These are phyloP conservation scores for Funneliformis mosseae DNA, from an alignment of 192 early-diverging fungal genomes.

Conservation along the genomic window DNA sequence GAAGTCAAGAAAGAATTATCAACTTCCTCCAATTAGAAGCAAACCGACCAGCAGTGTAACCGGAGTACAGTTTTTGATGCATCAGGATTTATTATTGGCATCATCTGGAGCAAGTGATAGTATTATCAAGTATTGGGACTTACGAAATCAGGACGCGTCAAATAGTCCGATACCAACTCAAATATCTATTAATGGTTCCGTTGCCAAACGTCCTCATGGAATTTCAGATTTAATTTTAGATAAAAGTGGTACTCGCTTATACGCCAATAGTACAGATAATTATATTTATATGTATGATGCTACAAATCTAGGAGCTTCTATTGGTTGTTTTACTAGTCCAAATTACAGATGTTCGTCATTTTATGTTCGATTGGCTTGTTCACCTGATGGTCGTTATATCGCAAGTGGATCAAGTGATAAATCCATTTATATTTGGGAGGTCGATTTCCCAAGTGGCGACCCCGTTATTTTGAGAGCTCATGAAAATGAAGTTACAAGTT, in stretches of 20 bases:
- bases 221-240: slow-evolving; percentile 64
- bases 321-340: slow-evolving; percentile 49
- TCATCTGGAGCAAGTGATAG: slow-evolving; percentile 65
- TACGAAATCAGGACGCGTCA: slow-evolving; percentile 48
- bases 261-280: slow-evolving; percentile 68
- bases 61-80: slow-evolving; percentile 46
- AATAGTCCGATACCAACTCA: slow-evolving; percentile 43
- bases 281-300: slow-evolving; percentile 70
- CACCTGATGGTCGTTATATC: slow-evolving; percentile 70
- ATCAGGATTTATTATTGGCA: slow-evolving; percentile 46
- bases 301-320: slow-evolving; percentile 45
- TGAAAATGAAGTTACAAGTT: slow-evolving; percentile 62
- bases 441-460: slow-evolving; percentile 42
- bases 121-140: slow-evolving; percentile 79
- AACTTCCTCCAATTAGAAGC: slow-evolving; percentile 1
- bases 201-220: slow-evolving; percentile 32
- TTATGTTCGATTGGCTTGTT: slow-evolving; percentile 62
- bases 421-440: slow-evolving; percentile 69
- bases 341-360: slow-evolving; percentile 63
- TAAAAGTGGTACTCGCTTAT: slow-evolving; percentile 62
- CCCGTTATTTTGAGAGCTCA: slow-evolving; percentile 63
- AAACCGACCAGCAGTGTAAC: slow-evolving; percentile 51
- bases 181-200: slow-evolving; percentile 37
- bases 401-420: slow-evolving; percentile 67
- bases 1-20: background rate